Evolutionary conservation across 768 basidiomycete species (phyloP), one percentile per base, ranked within the genome.

Genomic region (Tylopilus sp.): DNA sequence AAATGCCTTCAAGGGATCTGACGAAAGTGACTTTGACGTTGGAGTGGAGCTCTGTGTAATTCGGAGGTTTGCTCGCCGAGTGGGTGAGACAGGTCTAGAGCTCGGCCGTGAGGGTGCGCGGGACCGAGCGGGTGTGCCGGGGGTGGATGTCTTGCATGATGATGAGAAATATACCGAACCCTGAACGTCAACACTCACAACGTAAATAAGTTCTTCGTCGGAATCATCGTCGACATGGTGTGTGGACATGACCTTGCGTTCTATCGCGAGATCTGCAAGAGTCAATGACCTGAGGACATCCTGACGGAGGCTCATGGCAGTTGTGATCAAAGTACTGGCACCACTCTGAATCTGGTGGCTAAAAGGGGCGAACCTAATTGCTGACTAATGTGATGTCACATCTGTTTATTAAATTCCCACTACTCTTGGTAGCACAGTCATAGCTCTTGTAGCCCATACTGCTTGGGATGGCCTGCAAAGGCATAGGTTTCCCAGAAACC

Each of bases 171-270:
- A 16, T 21, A 52, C 58, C 37, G 45, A 38, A 53, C 38, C 45
- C 22, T 48, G 40, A 24, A 12, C 37, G 31, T 28, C 13, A 22
- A 54, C 28, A 78, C 86, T 53, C 65, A 88, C 86, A 29, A 90
- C 87, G 60, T 80, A 82, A 62, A 90, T 80, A 53, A 86, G 73
- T 62, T 87, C 86, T 58, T 89, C 74, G 53, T 82, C 85, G 4
- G 81, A 81, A 63, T 86, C 84, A 37, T 79, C 77, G 47, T 73
- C 75, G 1, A 54, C 52, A 41, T 58, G 33, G 6, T 50, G 55
- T 26, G 48, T 40, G 25, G 57, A 53, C 6, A 21, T 13, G 16
- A 4, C 28, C 19, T 70, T 65, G 48, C 56, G 66, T 34, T 67
- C 66, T 13, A 62, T 56, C 0, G 72, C 71, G 6, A 54, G 56